phyloP scores from a whole-genome alignment of 257 asterid genomes.

The Rhazya stricta region DNA sequence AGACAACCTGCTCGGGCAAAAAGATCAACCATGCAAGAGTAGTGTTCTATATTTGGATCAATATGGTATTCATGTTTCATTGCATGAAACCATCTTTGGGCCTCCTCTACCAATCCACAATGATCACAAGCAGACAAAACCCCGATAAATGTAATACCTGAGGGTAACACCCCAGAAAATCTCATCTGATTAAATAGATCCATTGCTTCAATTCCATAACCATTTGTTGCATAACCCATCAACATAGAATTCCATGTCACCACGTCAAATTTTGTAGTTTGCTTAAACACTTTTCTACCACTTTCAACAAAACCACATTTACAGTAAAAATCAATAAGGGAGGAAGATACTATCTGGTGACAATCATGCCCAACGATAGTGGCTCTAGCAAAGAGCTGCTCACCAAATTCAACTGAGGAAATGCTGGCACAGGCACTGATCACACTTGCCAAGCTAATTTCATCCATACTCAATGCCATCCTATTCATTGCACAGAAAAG shows the following conservation, averaged over 20 bases:
- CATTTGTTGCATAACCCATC: conserved; percentile 92
- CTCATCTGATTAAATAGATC: conserved; percentile 64
- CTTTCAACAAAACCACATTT: conserved; percentile 61
- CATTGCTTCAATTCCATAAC: conserved; percentile 61
- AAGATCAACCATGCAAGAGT: conserved; percentile 91
- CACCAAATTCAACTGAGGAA: conserved; percentile 60
- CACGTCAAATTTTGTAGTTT: conserved; percentile 44
- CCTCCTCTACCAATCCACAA: conserved; percentile 85
- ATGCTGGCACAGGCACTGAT: conserved; percentile 82
- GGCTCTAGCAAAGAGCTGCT: conserved; percentile 71
- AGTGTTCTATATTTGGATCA: conserved; percentile 75
- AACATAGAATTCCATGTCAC: conserved; percentile 78
- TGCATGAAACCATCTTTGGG: conserved; percentile 54
- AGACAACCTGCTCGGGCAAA: conserved; percentile 59
- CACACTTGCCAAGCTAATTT: conserved; percentile 54
- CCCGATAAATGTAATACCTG: conserved; percentile 61
- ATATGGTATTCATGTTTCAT: conserved; percentile 56
- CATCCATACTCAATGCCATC: conserved; percentile 45
- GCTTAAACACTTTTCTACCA: conserved; percentile 59
- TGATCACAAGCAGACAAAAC: conserved; percentile 91
- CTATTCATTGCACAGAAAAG: conserved; percentile 63
- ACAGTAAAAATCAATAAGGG: conserved; percentile 73
- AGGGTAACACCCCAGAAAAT: conserved; percentile 39
- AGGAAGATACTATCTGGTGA: conserved; percentile 55
- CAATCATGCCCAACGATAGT: conserved; percentile 50